Base-by-base conservation (phyloP, 192 early-diverging fungal species). In the Rhizoclosmatium sp. region DNA sequence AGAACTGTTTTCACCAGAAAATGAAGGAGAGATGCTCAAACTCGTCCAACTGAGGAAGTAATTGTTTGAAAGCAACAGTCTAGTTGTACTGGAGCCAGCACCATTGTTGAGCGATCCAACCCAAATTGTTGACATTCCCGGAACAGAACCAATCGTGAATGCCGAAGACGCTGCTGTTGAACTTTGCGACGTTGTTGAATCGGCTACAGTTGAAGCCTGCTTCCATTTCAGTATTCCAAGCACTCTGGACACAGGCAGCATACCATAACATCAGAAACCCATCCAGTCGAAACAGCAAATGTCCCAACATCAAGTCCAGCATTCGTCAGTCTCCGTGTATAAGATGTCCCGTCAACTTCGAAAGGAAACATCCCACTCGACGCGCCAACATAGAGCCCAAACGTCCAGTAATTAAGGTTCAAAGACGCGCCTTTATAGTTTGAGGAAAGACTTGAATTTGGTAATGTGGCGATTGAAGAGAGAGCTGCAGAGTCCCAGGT, bases 221-320 rank as follows among this genome's bases (percentile, higher is more conserved):
- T 14, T n/a, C 54, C 19, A 14, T 56, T 49, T 41, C 68, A 39
- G 68, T 31, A 31, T 31, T 31, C 31, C 31, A 31, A 31, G 31
- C 31, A 31, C 31, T 31, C 31, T 31, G 31, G 31, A 31, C 31
- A 31, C 31, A 31, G 0, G 31, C 31, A 31, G 31, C 31, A 31
- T 31, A 31, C 58, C 58, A 59, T 59, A 58, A 71, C 70, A 58
- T 40, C 23, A 5, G 47, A 14, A 19, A 71, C 70, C 70, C 70
- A 71, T 23, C 70, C 70, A 51, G 58, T 59, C 14, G 16, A 23
- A 40, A 71, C 51, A 14, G 12, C 10, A 45, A 71, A 71, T 10
- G 51, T 19, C 16, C 19, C 51, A 21, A 14, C 23, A 64, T 44
- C 56, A 4, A 75, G 44, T 16, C 12, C 59, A 47, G 16, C 41